Evolutionary conservation across 129 eudicot genomes (phyloP), one percentile per base, ranked within the genome.

Genomic region (Deinandra increscens): DNA sequence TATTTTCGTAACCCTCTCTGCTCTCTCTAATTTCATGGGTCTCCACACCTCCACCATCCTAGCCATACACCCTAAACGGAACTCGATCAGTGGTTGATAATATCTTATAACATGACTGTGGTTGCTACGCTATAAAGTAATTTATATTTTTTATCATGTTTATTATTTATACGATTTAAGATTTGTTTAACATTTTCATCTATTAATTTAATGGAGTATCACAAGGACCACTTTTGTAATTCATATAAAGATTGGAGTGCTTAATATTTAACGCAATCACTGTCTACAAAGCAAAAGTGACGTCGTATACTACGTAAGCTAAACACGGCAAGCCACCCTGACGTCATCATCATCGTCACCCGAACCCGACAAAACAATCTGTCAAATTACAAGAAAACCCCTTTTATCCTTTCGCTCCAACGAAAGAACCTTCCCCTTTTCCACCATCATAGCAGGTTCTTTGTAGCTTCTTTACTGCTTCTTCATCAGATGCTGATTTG

Each of bases 271-370:
- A 55, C 1, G 3, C 61, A 23, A 55, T 54, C 0, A 23, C 20
- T 53, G 49, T 3, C 12, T 46, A 15, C 22, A 15, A 49, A 17
- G 14, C 60, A 60, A 44, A 42, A 60, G 55, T 60, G 70, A 60
- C 45, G 65, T 69, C 81, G 13, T 63, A 31, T 60, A 2, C 56
- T 38, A 70, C 79, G 71, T 72, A 63, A 23, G 71, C 84, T 72
- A 46, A 76, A 56, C 82, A 79, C 77, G 38, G 72, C 81, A 53
- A 79, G 74, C 66, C 73, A 67, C 23, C 13, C 14, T 67, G 54
- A 83, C 87, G 51, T 26, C 79, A 79, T 63, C 74, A 12, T 62
- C 2, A 2, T 60, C 80, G 67, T 71, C 75, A 51, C 14, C 64
- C 60, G 34, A 31, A 18, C 26, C 39, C 46, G 75, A 76, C 80